Conservation (phyloP, 495 filamentous ascomycete species). For the Penicillium manginii region DNA sequence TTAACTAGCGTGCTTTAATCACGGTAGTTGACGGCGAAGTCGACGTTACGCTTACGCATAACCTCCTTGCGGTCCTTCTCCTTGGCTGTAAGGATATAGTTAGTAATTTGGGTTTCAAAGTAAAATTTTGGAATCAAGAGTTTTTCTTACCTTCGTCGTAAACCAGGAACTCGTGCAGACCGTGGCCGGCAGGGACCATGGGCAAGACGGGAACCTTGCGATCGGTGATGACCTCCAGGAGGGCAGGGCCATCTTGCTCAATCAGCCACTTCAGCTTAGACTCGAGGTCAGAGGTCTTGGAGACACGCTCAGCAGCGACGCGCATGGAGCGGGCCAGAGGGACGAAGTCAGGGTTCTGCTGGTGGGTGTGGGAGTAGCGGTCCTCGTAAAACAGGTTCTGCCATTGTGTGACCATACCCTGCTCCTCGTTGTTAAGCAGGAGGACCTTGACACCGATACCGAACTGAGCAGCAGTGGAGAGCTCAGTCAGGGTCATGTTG, state of each 20-base stretch:
- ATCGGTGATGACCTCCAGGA: conserved; percentile 63
- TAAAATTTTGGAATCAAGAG: background rate
- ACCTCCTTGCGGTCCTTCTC: conserved; percentile 72
- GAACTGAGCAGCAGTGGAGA: conserved; percentile 88
- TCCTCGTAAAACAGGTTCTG: conserved; percentile 93
- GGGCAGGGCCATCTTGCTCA: conserved; percentile 74
- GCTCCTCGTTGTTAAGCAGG: conserved; percentile 93
- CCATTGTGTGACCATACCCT: conserved; percentile 96
- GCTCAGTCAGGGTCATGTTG: conserved; percentile 92
- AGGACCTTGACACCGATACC: conserved; percentile 92
- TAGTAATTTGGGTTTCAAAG: conserved; percentile 22
- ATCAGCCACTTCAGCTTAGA: conserved; percentile 88
- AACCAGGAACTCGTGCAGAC: conserved; percentile 89
- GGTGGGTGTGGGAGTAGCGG: conserved; percentile 89
- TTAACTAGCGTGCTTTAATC: conserved; percentile 19
- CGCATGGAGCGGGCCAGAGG: conserved; percentile 86
- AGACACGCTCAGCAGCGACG: conserved; percentile 66
- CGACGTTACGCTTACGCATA: conserved; percentile 68
- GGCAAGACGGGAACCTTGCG: conserved; percentile 98
- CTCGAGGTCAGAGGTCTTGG: conserved; percentile 71
- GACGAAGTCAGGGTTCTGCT: conserved; percentile 86
- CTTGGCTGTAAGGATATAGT: conserved; percentile 58
- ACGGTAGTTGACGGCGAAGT: conserved; percentile 28
- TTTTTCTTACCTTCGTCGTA: conserved; percentile 74
- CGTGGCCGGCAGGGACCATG: conserved; percentile 90